Evolutionary conservation across 2,329 filamentous ascomycete genomes (phyloP).

Genomic region (Dothistroma pini): DNA sequence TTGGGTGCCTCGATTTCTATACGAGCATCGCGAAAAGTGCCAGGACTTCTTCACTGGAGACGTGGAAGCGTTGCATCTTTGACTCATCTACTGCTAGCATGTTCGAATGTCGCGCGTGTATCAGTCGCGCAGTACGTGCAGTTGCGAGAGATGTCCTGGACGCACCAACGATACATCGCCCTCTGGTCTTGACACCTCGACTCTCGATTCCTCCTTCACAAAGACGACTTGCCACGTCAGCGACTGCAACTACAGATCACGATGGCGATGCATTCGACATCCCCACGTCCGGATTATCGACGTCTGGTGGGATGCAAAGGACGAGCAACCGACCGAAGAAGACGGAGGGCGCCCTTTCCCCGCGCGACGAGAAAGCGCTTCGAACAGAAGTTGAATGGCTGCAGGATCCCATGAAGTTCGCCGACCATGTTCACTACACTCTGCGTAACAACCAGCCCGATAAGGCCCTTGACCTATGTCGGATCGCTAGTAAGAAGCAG

Average conservation of each 20-base stretch:
- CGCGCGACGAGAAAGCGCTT: conserved; percentile 31
- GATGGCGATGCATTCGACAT: background rate
- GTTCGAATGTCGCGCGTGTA: conserved; percentile 45
- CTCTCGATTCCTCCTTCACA: conserved; percentile 6
- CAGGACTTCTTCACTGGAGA: background rate
- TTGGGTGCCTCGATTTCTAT: background rate
- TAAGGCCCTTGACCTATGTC: conserved; percentile 65
- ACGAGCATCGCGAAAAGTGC: background rate
- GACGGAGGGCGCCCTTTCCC: conserved; percentile 1
- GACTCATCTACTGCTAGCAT: conserved; percentile 28
- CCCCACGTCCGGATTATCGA: too few relatives aligned
- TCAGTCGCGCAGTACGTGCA: conserved; percentile 42
- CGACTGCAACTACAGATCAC: background rate
- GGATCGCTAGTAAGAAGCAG: conserved; percentile 62
- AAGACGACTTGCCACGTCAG: conserved; percentile 13
- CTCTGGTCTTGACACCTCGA: conserved; percentile 26
- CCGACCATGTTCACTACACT: conserved; percentile 60
- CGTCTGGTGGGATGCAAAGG: background rate
- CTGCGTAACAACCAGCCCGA: conserved; percentile 59
- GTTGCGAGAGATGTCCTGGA: conserved; percentile 33
- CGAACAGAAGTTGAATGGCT: conserved; percentile 60
- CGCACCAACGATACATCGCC: conserved; percentile 13
- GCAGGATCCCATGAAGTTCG: conserved; percentile 69
- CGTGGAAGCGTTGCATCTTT: background rate
- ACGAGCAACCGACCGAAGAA: background rate